These are phyloP conservation scores for Reutealis trisperma DNA, from an alignment of 345 rosid species.

Conservation along the genomic window DNA sequence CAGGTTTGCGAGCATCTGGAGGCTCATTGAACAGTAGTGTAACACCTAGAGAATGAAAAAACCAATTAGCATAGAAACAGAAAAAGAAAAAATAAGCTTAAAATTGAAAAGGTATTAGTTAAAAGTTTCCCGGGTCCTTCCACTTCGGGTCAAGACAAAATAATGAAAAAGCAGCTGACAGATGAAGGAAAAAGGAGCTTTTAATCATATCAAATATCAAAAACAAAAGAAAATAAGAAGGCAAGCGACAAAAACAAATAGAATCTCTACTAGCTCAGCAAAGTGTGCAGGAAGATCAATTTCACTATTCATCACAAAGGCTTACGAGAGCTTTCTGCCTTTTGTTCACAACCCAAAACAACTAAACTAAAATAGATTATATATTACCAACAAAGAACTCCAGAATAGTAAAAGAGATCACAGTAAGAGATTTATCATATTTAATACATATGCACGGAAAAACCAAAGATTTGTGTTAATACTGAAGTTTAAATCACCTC, in stretches of 20 bases:
- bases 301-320: constrained; percentile 1
- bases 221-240: neutral
- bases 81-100: neutral
- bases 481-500: neutral
- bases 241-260: neutral
- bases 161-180: neutral
- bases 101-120: neutral
- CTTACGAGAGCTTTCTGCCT: neutral
- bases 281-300: neutral
- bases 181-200: neutral
- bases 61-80: constrained; percentile 4
- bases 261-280: neutral
- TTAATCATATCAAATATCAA: neutral
- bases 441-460: neutral
- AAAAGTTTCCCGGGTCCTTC: neutral
- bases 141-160: neutral
- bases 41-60: constrained; percentile 50
- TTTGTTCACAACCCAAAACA: neutral
- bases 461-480: neutral
- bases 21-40: constrained; percentile 88
- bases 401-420: neutral
- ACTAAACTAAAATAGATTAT: neutral
- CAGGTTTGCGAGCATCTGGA: constrained; percentile 87
- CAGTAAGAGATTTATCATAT: neutral
- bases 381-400: neutral